Evolutionary conservation across 2,329 filamentous ascomycete genomes (phyloP), one percentile per base, ranked within the genome.

Genomic region (Grosmannia clavigera): DNA sequence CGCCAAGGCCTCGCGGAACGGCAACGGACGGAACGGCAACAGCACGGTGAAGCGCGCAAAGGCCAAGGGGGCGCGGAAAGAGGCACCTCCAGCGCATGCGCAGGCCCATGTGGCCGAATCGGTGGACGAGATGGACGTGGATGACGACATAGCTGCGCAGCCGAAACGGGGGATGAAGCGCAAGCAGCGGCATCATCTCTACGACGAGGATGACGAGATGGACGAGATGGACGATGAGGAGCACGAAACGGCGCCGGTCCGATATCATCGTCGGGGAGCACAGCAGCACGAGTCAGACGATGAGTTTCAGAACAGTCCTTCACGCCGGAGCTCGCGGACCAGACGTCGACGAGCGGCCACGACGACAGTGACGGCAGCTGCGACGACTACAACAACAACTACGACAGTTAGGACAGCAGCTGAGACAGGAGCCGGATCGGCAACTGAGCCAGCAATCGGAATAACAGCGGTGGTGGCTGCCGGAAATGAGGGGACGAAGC

Each of bases 1-100:
- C 3, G 46, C 48, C 50, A 52, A 29, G 50, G 16, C 50, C 6
- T 31, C 25, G 50, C 27, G 25, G 27, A 46, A 46, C 43, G 50
- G 50, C 27, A 29, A 22, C 27, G 50, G 50, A 11, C 50, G 35
- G 3, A 43, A 16, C 51, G 19, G 25, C 31, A 50, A 48, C 58
- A 58, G n/a, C 57, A 48, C 25, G 43, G 35, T 33, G 31, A 58
- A 58, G 59, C 59, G 31, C 14, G 51, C 57, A 29, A 61, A 55
- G 55, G 22, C 61, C 43, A 60, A 58, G 9, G 64, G 63, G 3
- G 64, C 64, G 3, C 65, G 65, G 25, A 66, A 66, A 46, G 65
- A 66, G 43, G 65, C 65, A 6, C 64, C 63, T 11, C 60, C 64
- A 5, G 25, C 58, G 2, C 22, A 16, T 10, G 16, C 54, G 16